A percentile compares a stretch with the other conserved stretches of the same genome.
Conservation (phyloP, 106 monocot species). For the Phalaenopsis aphrodite region DNA sequence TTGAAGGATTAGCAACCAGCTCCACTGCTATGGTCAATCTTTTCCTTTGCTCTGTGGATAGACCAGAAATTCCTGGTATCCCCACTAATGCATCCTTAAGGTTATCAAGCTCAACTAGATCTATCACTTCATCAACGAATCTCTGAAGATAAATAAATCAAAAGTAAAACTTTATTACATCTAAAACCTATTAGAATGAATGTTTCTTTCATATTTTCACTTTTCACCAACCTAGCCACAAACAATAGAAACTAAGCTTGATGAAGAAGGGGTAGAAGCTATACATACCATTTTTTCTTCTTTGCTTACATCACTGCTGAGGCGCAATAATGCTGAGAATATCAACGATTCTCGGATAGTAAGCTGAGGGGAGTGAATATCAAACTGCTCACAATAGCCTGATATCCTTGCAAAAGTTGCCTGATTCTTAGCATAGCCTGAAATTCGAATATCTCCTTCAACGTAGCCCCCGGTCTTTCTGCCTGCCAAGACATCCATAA, state of each 20-base stretch:
- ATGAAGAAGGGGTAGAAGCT: neutral
- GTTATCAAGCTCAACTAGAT: slow-evolving; percentile 46
- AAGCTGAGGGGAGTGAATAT: slow-evolving; percentile 66
- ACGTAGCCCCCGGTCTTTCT: slow-evolving; percentile 68
- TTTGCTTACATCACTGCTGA: slow-evolving; percentile 32
- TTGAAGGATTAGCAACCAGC: slow-evolving; percentile 57
- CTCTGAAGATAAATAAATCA: slow-evolving; percentile 10
- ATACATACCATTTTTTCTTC: slow-evolving; percentile 27
- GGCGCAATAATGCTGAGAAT: slow-evolving; percentile 63
- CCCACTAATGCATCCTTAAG: slow-evolving; percentile 52
- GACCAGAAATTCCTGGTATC: slow-evolving; percentile 43
- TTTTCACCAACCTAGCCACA: neutral
- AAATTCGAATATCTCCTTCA: slow-evolving; percentile 55
- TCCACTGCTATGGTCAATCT: slow-evolving; percentile 59
- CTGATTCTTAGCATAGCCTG: slow-evolving; percentile 60
- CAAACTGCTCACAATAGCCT: slow-evolving; percentile 73
- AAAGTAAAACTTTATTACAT: neutral
- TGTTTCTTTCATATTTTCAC: too few relatives aligned
- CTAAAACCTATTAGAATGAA: neutral
- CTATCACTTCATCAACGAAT: slow-evolving; percentile 51
- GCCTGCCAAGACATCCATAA: slow-evolving; percentile 77
- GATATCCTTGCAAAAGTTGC: slow-evolving; percentile 61
- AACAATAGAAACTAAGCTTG: neutral
- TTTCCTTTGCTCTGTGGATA: slow-evolving; percentile 63
- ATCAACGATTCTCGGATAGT: slow-evolving; percentile 58